These are phyloP conservation scores for Lactuca saligna DNA, from an alignment of 129 eudicot genomes.

Conservation along the genomic window DNA sequence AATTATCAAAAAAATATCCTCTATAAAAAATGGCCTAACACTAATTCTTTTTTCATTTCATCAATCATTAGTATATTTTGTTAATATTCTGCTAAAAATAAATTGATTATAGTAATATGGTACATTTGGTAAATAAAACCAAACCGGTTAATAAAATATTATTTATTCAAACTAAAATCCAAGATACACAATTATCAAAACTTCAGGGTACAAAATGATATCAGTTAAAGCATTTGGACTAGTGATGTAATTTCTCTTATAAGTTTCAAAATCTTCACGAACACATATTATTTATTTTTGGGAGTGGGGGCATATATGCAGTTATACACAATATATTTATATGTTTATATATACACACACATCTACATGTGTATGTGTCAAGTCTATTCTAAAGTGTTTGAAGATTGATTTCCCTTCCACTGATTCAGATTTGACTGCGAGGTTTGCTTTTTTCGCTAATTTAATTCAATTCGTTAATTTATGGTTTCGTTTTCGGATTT, in stretches of 20 bases:
- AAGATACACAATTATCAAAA: background rate
- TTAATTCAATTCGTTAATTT: slow-evolving; percentile 6
- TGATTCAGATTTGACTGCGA: slow-evolving; percentile 25
- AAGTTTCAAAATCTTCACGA: slow-evolving; percentile 7
- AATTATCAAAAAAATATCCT: too few relatives aligned
- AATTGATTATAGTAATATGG: background rate
- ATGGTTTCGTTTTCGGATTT: slow-evolving; percentile 4
- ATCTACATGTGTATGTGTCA: background rate
- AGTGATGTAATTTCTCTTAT: background rate
- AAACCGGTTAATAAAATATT: too few relatives aligned
- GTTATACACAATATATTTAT: background rate
- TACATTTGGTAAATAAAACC: background rate
- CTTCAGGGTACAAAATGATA: slow-evolving; percentile 7
- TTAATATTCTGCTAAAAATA: too few relatives aligned
- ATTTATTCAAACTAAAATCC: background rate
- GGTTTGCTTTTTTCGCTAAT: slow-evolving; percentile 14
- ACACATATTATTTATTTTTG: slow-evolving; percentile 2
- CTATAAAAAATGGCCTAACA: too few relatives aligned
- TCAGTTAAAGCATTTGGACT: slow-evolving; percentile 12
- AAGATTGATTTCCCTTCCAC: slow-evolving; percentile 15
- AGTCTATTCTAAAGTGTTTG: slow-evolving; percentile 14
- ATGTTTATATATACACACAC: background rate
- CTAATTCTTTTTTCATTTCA: too few relatives aligned
- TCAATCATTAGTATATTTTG: background rate
- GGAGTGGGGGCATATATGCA: background rate